Evolutionary conservation across 176 grass and related monocot genomes (phyloP).

Genomic region (Urochloa ruziziensis): DNA sequence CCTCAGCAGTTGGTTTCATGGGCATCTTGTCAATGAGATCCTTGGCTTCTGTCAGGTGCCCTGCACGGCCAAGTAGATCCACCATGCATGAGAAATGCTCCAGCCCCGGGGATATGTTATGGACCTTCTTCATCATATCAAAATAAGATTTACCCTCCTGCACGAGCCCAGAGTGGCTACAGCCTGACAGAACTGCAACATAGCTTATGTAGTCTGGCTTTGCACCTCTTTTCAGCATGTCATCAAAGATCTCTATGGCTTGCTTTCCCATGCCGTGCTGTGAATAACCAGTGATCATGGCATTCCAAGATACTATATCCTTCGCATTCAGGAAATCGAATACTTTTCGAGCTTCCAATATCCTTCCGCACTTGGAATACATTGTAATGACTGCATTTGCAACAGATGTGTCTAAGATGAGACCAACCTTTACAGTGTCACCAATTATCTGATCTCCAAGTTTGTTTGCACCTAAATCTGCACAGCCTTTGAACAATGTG

Average conservation of each 20-base stretch:
- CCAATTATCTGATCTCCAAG: conserved; percentile 74
- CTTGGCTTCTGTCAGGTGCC: conserved; percentile 76
- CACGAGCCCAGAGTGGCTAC: conserved; percentile 83
- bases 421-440: conserved; percentile 62
- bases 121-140: conserved; percentile 62
- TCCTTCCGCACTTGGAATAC: conserved; percentile 89
- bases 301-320: conserved; percentile 95
- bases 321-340: conserved; percentile 65
- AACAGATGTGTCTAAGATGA: conserved; percentile 64
- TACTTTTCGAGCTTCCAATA: conserved; percentile 65
- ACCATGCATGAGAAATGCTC: conserved; percentile 97
- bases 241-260: conserved; percentile 65
- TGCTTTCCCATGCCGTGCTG: conserved; percentile 89
- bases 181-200: conserved; percentile 82
- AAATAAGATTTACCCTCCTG: conserved; percentile 82
- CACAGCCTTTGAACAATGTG: conserved; percentile 80
- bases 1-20: conserved; percentile 72
- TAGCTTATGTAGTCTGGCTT: conserved; percentile 97
- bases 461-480: conserved; percentile 73
- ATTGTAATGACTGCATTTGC: conserved; percentile 86
- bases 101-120: conserved; percentile 67
- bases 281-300: conserved; percentile 96
- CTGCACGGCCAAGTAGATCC: conserved; percentile 82
- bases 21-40: conserved; percentile 74
- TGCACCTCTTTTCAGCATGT: conserved; percentile 56